A percentile compares a stretch with the other conserved stretches of the same genome.
Conservation (phyloP, 1,284 basidiomycete species). For the Lignosus rhinocerotis region DNA sequence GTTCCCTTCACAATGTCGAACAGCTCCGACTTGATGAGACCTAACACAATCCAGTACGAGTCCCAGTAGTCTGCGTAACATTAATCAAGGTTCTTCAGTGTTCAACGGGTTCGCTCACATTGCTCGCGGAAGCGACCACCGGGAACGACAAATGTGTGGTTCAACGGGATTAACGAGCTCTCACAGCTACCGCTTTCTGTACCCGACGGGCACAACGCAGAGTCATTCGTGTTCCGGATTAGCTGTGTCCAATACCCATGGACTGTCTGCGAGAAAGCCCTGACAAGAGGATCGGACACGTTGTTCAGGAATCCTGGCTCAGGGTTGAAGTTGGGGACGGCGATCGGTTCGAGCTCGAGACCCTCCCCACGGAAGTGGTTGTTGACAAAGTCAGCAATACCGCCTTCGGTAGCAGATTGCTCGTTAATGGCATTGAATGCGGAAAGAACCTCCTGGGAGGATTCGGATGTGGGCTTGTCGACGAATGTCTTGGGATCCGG, state of each 20-base stretch:
- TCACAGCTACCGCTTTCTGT: constrained; percentile 62
- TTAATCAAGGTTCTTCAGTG: background rate
- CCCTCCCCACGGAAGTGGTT: constrained; percentile 85
- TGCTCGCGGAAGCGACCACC: constrained; percentile 76
- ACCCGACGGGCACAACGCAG: constrained; percentile 58
- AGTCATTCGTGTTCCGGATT: constrained; percentile 72
- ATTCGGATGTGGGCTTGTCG: constrained; percentile 83
- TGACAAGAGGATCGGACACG: constrained; percentile 70
- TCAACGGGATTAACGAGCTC: constrained; percentile 84
- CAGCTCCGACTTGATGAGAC: constrained; percentile 78
- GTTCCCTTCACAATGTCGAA: constrained; percentile 75
- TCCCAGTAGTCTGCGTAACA: constrained; percentile 71
- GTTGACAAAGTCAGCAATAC: constrained; percentile 72
- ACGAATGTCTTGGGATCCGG: constrained; percentile 88
- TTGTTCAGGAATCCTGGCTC: constrained; percentile 73
- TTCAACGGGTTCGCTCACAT: constrained; percentile 43
- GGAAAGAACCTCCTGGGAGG: constrained; percentile 63
- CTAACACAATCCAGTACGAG: constrained; percentile 86
- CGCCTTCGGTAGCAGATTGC: constrained; percentile 49
- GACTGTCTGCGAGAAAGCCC: constrained; percentile 76
- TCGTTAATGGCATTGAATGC: constrained; percentile 65
- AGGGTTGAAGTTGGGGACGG: constrained; percentile 62
- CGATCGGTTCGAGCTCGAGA: constrained; percentile 70
- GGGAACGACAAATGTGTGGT: constrained; percentile 88
- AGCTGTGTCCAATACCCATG: constrained; percentile 84